A percentile compares a stretch with the other conserved stretches of the same genome.
Conservation (phyloP, 2,329 filamentous ascomycete genomes). For the Dactylonectria macrodidyma region DNA sequence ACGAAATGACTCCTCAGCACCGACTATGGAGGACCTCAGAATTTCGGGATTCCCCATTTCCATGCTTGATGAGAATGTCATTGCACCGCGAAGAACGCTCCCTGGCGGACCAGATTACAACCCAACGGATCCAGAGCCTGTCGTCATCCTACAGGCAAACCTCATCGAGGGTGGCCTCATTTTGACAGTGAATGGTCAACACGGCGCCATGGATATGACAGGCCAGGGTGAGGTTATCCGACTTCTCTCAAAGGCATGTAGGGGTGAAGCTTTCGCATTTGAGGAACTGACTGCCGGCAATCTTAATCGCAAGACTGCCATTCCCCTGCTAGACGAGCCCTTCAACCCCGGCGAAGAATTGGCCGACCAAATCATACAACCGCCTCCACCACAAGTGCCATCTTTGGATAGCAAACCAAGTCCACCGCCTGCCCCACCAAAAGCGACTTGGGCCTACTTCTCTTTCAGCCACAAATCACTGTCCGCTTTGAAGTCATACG, state of each 20-base stretch:
- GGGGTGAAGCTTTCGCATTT: conserved; percentile 58
- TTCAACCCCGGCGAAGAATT: conserved; percentile 55
- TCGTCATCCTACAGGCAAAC: conserved; percentile 64
- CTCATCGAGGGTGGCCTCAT: conserved; percentile 65
- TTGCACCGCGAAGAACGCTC: conserved; percentile 60
- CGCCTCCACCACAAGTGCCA: conserved; percentile 34
- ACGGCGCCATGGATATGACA: conserved; percentile 66
- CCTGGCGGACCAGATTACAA: conserved; percentile 46
- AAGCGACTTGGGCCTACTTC: conserved; percentile 62
- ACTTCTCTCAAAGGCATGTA: conserved; percentile 65
- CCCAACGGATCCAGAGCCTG: conserved; percentile 49
- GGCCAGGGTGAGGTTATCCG: conserved; percentile 63
- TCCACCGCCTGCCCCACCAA: conserved; percentile 31
- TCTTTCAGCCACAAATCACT: conserved; percentile 57
- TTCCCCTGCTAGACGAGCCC: conserved; percentile 57
- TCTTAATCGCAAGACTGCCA: conserved; percentile 51
- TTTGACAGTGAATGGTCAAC: conserved; percentile 64
- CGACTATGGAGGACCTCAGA: conserved; percentile 56
- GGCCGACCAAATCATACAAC: conserved; percentile 52
- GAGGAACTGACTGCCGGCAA: conserved; percentile 63
- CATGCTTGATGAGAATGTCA: conserved; percentile 62
- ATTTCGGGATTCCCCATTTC: conserved; percentile 59
- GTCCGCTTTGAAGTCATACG: conserved; percentile 56
- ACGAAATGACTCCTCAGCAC: conserved; percentile 51
- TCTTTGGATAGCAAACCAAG: conserved; percentile 8